A percentile compares a stretch with the other conserved stretches of the same genome.
Conservation (phyloP, 2,329 filamentous ascomycete genomes). For the Fusarium sp. region DNA sequence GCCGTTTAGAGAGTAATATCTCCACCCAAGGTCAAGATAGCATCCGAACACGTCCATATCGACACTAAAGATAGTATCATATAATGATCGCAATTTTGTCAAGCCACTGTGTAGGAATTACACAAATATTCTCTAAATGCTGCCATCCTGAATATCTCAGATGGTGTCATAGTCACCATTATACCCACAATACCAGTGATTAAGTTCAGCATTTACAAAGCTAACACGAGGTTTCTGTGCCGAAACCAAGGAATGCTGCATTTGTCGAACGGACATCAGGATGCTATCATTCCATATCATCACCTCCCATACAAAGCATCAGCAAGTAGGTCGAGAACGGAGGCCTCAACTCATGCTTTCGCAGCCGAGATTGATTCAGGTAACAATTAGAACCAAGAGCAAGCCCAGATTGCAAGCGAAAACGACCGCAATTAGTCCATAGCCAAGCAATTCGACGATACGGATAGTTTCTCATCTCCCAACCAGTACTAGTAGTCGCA, state of each 20-base stretch:
- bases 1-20: slow-evolving; percentile 2
- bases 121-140: neutral
- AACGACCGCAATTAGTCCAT: neutral
- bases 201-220: neutral
- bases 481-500: neutral
- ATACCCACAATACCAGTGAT: neutral
- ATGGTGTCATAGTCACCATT: neutral
- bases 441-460: neutral
- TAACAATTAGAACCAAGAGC: neutral
- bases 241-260: neutral
- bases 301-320: neutral
- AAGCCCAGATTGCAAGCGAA: neutral
- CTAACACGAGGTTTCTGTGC: neutral
- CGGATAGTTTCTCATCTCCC: neutral
- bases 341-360: neutral
- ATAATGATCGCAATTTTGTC: neutral
- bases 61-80: neutral
- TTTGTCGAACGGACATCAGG: neutral
- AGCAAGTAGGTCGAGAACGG: neutral
- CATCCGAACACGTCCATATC: slow-evolving; percentile 14
- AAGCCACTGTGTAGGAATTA: neutral
- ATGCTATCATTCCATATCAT: neutral
- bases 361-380: neutral
- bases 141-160: neutral
- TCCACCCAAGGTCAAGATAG: slow-evolving; percentile 14